A percentile compares a stretch with the other conserved stretches of the same genome.
Conservation (phyloP, 768 basidiomycete genomes). For the Boletus reticuloceps region DNA sequence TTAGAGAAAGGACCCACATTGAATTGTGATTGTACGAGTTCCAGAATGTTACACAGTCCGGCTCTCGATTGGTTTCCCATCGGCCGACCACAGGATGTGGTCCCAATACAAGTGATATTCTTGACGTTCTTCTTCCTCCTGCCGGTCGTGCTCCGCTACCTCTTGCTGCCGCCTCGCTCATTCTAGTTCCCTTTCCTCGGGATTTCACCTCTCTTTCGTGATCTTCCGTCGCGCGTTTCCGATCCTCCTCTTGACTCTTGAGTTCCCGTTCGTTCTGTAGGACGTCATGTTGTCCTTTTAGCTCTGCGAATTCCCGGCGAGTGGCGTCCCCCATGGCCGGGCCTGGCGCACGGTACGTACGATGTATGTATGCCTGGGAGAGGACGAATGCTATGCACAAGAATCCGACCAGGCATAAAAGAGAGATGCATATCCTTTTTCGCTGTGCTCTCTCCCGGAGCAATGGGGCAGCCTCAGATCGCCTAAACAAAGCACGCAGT, state of each 20-base stretch:
- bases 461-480: background rate
- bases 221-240: background rate
- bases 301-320: background rate
- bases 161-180: background rate
- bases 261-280: background rate
- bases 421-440: background rate
- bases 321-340: background rate
- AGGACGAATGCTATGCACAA: background rate
- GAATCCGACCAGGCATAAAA: background rate
- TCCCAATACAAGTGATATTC: slow-evolving; percentile 23
- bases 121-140: slow-evolving; percentile 26
- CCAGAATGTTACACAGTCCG: too few species aligned
- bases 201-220: background rate
- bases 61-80: too few species aligned
- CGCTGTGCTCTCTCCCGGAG: background rate
- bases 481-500: background rate
- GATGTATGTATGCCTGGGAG: background rate
- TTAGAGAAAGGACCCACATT: too few species aligned
- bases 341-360: background rate
- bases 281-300: background rate
- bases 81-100: too few species aligned
- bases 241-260: background rate
- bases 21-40: too few species aligned
- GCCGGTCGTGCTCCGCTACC: slow-evolving; percentile 11
- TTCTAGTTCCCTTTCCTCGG: too few species aligned